Percentiles rank a stretch among this genome's conserved stretches.
Evolutionary conservation across 306 rosid genomes (phyloP).

Genomic region (Quercus parvula): DNA sequence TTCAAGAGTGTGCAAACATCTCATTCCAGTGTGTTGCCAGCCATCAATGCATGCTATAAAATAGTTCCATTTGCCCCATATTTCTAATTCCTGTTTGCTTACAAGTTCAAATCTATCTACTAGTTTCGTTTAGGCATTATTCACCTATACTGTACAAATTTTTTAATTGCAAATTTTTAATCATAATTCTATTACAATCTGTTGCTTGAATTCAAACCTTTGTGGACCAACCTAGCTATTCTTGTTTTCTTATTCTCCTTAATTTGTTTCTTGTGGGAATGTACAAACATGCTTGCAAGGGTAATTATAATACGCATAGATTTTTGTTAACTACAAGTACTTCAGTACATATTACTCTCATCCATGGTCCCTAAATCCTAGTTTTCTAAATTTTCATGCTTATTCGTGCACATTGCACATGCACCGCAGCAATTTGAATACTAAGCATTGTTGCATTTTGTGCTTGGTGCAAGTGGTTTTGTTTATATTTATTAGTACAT

Average conservation of each 20-base stretch:
- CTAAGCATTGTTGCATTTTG: neutral
- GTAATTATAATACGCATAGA: neutral
- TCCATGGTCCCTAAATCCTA: neutral
- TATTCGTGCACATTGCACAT: conserved; percentile 7
- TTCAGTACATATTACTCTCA: neutral
- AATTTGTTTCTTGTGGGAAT: neutral
- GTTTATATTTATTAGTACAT: no score
- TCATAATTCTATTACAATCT: neutral
- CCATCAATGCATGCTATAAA: conserved; percentile 31
- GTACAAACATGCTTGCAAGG: neutral
- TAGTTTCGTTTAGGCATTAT: neutral
- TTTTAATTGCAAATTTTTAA: neutral
- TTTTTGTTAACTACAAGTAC: neutral
- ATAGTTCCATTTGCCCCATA: conserved; percentile 18
- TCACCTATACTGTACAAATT: neutral
- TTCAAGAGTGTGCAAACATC: conserved; percentile 27
- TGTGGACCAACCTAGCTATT: neutral
- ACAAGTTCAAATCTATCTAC: conserved; percentile 5
- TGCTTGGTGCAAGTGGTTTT: no score
- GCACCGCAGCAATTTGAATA: neutral
- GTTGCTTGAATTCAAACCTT: neutral
- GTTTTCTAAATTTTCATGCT: neutral
- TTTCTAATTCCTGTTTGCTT: conserved; percentile 26
- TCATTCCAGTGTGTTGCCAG: conserved; percentile 37
- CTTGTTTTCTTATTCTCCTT: neutral